Percentiles rank a stretch among this genome's conserved stretches.
These are phyloP conservation scores for Flaveria trinervia DNA, from an alignment of 129 eudicot genomes.

Conservation along the genomic window DNA sequence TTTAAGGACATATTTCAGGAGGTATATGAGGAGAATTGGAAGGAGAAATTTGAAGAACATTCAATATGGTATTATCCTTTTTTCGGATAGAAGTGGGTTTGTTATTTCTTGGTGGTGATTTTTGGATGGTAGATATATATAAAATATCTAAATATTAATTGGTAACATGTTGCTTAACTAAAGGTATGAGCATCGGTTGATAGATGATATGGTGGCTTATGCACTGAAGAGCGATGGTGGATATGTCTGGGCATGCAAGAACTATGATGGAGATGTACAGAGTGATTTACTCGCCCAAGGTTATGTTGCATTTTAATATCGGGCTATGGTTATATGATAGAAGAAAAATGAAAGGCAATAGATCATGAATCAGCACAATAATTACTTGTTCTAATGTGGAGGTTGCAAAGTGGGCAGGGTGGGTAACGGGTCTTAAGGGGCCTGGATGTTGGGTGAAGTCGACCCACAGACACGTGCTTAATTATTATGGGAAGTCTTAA, in stretches of 20 bases:
- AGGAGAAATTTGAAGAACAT: slow-evolving; percentile 74
- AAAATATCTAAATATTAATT: neutral
- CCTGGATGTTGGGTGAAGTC: neutral
- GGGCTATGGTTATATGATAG: neutral
- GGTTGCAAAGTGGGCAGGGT: neutral
- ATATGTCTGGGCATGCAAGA: slow-evolving; percentile 98
- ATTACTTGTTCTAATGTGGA: neutral
- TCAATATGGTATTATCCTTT: slow-evolving; percentile 68
- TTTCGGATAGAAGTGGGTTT: slow-evolving; percentile 12
- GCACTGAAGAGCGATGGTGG: slow-evolving; percentile 93
- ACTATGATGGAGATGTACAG: slow-evolving; percentile 98
- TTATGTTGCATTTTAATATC: slow-evolving; percentile 26
- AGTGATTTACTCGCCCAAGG: slow-evolving; percentile 99
- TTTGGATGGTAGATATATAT: neutral
- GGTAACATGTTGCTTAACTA: slow-evolving; percentile 3
- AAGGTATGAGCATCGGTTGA: slow-evolving; percentile 98
- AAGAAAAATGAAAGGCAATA: slow-evolving; percentile 1
- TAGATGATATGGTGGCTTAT: slow-evolving; percentile 99
- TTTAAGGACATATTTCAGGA: slow-evolving; percentile 97
- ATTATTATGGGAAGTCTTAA: no score
- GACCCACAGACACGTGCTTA: neutral
- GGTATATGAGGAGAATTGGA: slow-evolving; percentile 92
- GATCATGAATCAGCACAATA: neutral
- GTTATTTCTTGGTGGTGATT: slow-evolving; percentile 19
- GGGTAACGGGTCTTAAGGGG: neutral